Percentiles rank a stretch among this genome's conserved stretches.
Evolutionary conservation across 2,329 filamentous ascomycete species (phyloP).

Genomic region (Anisogramma anomala): DNA sequence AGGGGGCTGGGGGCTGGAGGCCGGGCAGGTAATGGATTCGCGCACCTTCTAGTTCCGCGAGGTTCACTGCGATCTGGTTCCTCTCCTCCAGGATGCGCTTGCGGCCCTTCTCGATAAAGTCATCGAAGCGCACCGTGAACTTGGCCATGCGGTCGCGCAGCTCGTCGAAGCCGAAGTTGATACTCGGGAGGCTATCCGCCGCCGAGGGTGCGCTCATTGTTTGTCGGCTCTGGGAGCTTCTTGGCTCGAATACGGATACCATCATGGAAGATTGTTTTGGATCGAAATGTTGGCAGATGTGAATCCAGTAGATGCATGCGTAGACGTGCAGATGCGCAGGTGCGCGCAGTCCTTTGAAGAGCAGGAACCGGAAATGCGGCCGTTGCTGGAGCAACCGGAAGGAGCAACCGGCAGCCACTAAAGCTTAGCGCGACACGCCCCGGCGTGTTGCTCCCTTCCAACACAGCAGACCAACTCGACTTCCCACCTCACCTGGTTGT

Average conservation of each 20-base stretch:
- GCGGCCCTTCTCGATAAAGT: constrained; percentile 83
- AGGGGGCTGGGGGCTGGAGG: too few species aligned
- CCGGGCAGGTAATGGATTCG: not conserved
- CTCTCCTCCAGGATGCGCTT: constrained; percentile 85
- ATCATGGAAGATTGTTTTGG: constrained; percentile 27
- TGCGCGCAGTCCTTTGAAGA: too few species aligned
- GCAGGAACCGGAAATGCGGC: too few species aligned
- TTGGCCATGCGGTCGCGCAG: constrained; percentile 88
- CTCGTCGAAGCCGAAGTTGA: constrained; percentile 94
- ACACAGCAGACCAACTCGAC: too few species aligned
- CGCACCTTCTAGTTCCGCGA: constrained; percentile 81
- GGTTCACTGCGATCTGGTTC: constrained; percentile 83
- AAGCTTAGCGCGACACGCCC: too few species aligned
- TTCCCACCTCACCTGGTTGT: too few species aligned
- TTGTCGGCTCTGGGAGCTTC: constrained; percentile 54
- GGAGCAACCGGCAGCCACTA: too few species aligned
- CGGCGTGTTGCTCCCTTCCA: too few species aligned
- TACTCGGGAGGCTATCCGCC: constrained; percentile 69
- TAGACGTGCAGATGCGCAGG: not conserved
- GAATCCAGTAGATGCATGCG: not conserved
- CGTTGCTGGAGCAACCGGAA: too few species aligned
- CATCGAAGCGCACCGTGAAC: constrained; percentile 83
- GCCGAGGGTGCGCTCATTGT: constrained; percentile 53
- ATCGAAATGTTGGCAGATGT: not conserved
- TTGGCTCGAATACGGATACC: constrained; percentile 55